phyloP scores from a whole-genome alignment of 305 asterid species.

The Nicotiana rustica region DNA sequence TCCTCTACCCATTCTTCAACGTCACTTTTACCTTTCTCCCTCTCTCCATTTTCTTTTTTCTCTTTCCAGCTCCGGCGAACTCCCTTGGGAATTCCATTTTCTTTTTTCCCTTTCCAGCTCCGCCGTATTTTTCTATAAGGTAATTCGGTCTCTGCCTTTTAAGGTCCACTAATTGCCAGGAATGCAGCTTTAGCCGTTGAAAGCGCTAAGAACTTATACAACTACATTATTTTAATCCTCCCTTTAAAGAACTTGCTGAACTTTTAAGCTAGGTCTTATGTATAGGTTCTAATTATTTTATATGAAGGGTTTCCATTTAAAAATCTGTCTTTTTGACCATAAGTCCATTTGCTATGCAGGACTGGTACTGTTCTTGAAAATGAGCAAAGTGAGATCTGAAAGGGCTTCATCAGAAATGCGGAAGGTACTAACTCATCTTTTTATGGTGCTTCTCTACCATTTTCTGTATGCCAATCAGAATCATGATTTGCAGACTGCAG shows the following conservation, averaged over 20 bases:
- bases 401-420: constrained; percentile 78
- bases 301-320: constrained; percentile 30
- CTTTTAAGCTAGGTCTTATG: neutral
- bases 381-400: constrained; percentile 96
- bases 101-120: no score
- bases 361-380: constrained; percentile 78
- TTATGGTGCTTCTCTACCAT: neutral
- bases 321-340: neutral
- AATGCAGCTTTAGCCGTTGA: no score
- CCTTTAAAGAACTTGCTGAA: neutral
- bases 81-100: no score
- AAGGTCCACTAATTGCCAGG: no score
- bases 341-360: constrained; percentile 58
- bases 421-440: constrained; percentile 64
- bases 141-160: no score
- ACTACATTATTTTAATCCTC: no score
- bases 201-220: no score
- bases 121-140: no score
- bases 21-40: no score
- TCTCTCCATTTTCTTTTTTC: no score
- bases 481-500: constrained; percentile 3
- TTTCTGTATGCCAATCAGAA: constrained; percentile 27
- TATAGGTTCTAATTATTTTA: constrained; percentile 13
- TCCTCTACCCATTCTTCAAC: no score
- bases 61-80: no score